phyloP scores from a whole-genome alignment of 768 basidiomycete species.

The Nidularia sp. region DNA sequence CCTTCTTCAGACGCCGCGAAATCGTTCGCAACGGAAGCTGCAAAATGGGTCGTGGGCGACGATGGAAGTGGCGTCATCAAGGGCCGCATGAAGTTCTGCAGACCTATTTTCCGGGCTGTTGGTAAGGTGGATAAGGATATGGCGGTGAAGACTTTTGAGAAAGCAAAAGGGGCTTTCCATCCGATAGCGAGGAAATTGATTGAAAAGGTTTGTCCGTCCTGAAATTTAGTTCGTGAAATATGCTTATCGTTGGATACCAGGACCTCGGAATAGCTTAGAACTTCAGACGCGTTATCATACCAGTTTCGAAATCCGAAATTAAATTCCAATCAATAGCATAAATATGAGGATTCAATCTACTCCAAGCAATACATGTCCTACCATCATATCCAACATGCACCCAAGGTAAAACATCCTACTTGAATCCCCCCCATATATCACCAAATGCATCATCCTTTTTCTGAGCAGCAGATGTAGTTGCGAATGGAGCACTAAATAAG shows the following conservation, averaged over 20 bases:
- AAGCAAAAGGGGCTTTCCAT: conserved; percentile 56
- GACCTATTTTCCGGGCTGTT: conserved; percentile 59
- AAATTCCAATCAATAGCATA: too few species aligned
- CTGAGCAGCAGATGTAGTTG: conserved; percentile 20
- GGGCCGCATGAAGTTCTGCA: conserved; percentile 84
- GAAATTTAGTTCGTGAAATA: not conserved
- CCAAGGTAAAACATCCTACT: conserved; percentile 34
- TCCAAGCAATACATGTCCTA: too few species aligned
- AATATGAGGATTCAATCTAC: too few species aligned
- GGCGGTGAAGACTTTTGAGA: conserved; percentile 46
- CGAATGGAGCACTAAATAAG: conserved; percentile 26
- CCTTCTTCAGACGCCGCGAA: conserved; percentile 41
- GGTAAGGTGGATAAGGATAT: conserved; percentile 47
- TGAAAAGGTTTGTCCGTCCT: conserved; percentile 52
- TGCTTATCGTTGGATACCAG: conserved; percentile 8
- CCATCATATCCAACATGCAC: too few species aligned
- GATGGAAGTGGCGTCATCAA: conserved; percentile 61
- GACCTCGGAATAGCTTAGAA: conserved; percentile 3
- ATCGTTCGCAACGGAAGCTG: conserved; percentile 48
- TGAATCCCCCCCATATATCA: conserved; percentile 82
- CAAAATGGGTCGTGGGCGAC: conserved; percentile 65
- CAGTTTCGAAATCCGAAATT: too few species aligned
- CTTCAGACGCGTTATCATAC: too few species aligned
- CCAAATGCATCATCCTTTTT: conserved; percentile 81
- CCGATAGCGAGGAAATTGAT: conserved; percentile 74